Conservation (phyloP, 768 basidiomycete genomes). For the Pleurotus salmoneostramineus region DNA sequence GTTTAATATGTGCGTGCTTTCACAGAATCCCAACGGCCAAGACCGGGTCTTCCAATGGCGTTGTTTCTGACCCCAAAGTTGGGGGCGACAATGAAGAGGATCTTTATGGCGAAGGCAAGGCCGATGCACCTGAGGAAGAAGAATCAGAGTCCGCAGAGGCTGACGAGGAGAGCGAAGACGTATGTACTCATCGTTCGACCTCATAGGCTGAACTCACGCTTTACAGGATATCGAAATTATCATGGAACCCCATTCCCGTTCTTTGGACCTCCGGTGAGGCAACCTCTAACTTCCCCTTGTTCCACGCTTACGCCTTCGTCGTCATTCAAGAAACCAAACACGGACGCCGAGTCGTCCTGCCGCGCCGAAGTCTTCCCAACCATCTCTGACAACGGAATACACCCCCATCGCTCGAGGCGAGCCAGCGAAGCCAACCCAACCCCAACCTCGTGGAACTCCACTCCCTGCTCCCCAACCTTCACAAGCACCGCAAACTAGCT, state of each 20-base stretch:
- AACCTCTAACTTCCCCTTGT: not conserved
- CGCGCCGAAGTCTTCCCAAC: constrained; percentile 37
- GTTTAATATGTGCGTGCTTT: constrained; percentile 10
- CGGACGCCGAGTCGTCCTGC: constrained; percentile 28
- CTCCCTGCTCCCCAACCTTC: not conserved
- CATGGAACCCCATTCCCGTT: constrained; percentile 72
- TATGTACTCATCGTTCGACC: constrained; percentile 11
- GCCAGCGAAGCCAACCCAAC: constrained; percentile 28
- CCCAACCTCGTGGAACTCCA: constrained; percentile 13
- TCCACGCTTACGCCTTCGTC: not conserved
- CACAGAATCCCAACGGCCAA: constrained; percentile 34
- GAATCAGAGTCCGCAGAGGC: constrained; percentile 39
- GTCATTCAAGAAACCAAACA: constrained; percentile 27
- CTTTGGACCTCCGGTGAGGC: constrained; percentile 67
- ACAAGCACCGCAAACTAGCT: constrained; percentile 10
- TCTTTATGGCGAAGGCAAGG: constrained; percentile 32
- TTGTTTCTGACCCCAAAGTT: constrained; percentile 47
- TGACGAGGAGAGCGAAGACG: constrained; percentile 40
- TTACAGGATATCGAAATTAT: constrained; percentile 85
- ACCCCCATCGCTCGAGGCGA: constrained; percentile 66
- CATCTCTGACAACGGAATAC: constrained; percentile 78
- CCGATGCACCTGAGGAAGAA: constrained; percentile 33
- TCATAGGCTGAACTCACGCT: not conserved
- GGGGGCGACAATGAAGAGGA: constrained; percentile 27
- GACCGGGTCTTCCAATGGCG: constrained; percentile 40